Percentiles rank a stretch among this genome's conserved stretches.
These are phyloP conservation scores for Hypoxylon sp. DNA, from an alignment of 2,329 filamentous ascomycete genomes.

Conservation along the genomic window DNA sequence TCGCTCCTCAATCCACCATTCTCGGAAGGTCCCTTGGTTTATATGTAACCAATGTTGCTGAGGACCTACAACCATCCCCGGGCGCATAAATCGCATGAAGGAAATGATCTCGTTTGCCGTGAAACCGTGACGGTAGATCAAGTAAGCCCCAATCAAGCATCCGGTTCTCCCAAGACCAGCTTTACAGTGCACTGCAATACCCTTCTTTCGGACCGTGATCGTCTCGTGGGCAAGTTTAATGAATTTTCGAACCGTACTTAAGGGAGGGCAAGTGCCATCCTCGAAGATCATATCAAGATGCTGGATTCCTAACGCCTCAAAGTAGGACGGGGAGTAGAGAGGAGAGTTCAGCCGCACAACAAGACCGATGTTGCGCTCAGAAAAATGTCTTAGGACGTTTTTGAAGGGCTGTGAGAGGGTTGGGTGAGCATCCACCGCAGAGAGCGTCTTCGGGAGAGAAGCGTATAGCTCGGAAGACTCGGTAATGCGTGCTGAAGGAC, in stretches of 20 bases:
- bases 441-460: constrained; percentile 81
- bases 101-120: constrained; percentile 97
- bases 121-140: constrained; percentile 97
- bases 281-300: constrained; percentile 99
- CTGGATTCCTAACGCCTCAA: constrained; percentile 93
- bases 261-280: constrained; percentile 93
- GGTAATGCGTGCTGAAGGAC: constrained; percentile 80
- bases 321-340: constrained; percentile 96
- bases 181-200: constrained; percentile 98
- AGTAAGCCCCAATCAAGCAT: constrained; percentile 95
- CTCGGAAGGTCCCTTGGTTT: constrained; percentile 96
- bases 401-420: constrained; percentile 90
- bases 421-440: constrained; percentile 78
- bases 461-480: constrained; percentile 81
- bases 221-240: constrained; percentile 95
- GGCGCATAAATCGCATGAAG: constrained; percentile 99
- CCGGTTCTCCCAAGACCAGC: constrained; percentile 95
- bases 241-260: constrained; percentile 92
- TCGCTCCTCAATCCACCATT: constrained; percentile 97
- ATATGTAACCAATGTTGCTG: constrained; percentile 99
- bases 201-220: constrained; percentile 91
- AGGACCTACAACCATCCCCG: constrained; percentile 98
- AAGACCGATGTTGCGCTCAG: constrained; percentile 87
- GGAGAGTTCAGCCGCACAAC: constrained; percentile 96
- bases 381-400: constrained; percentile 93